These are phyloP conservation scores for Pythium folliculosum DNA, from an alignment of 352 stramenopile species.

Conservation along the genomic window DNA sequence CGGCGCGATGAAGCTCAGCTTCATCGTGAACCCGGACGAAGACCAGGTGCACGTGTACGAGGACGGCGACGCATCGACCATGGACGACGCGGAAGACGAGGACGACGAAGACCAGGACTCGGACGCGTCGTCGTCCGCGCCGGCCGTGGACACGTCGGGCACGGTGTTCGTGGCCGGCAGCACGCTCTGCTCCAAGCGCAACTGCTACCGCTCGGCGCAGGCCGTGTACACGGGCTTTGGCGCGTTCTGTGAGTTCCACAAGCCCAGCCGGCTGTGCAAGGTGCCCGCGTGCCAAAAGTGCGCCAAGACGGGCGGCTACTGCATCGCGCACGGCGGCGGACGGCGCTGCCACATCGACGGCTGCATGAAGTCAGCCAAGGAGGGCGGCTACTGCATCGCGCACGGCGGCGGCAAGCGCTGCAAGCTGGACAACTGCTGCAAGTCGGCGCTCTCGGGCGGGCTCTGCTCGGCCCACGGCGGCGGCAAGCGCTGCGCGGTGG, in stretches of 20 bases:
- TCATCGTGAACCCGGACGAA: slow-evolving; percentile 49
- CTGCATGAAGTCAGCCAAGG: slow-evolving; percentile 76
- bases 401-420: slow-evolving; percentile 65
- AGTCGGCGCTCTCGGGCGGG: slow-evolving; percentile 63
- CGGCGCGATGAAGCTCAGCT: slow-evolving; percentile 55
- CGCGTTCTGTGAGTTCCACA: slow-evolving; percentile 65
- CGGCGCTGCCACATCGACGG: slow-evolving; percentile 46
- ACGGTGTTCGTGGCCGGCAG: slow-evolving; percentile 13
- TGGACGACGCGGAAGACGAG: slow-evolving; percentile 20
- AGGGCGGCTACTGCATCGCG: slow-evolving; percentile 65
- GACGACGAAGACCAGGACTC: slow-evolving; percentile 15
- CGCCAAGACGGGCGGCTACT: slow-evolving; percentile 52
- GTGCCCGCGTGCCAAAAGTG: slow-evolving; percentile 57
- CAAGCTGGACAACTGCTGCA: slow-evolving; percentile 49
- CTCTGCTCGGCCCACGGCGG: slow-evolving; percentile 73
- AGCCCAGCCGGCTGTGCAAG: slow-evolving; percentile 69
- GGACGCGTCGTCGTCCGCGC: slow-evolving; percentile 15
- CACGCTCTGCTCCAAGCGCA: slow-evolving; percentile 62
- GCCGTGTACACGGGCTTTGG: slow-evolving; percentile 46
- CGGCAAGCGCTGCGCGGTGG: slow-evolving; percentile 54
- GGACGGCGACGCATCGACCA: slow-evolving; percentile 23
- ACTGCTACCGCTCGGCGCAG: slow-evolving; percentile 49
- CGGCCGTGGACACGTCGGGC: slow-evolving; percentile 13
- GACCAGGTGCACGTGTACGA: slow-evolving; percentile 1
- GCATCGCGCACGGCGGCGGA: slow-evolving; percentile 39